Evolutionary conservation across 768 basidiomycete species (phyloP), one percentile per base, ranked within the genome.

Genomic region (Phanerochaete sordida): DNA sequence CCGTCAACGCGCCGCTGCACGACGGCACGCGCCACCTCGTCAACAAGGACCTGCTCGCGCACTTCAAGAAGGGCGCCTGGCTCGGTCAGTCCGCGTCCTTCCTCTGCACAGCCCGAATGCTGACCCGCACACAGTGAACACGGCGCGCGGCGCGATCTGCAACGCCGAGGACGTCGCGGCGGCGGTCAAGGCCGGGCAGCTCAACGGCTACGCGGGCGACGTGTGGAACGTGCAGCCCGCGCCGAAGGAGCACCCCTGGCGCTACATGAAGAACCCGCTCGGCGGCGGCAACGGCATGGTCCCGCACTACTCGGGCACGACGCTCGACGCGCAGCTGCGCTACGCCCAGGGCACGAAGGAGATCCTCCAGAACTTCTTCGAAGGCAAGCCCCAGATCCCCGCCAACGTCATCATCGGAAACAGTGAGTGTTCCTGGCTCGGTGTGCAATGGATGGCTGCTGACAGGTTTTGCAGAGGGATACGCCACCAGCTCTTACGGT

Each of bases 1-100:
- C 91, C n/a, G 83, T 95, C 73, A 93, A 93, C 79, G 88, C 86
- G 73, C 91, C 91, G 37, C 80, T 95, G 30, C 92, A 95, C 77
- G 92, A 94, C 70, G 86, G 85, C 27, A 94, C 93, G 43, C 78
- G 79, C 45, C 89, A 88, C 24, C 83, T 95, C 49, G 80, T 95
- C 69, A 91, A 93, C 77, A 80, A 82, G 43, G 91, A 94, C 39
- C 85, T 93, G 43, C 78, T 95, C 66, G 82, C 82, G 72, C 89
- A 91, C 76, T 89, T 95, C 83, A 96, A 96, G 82, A 88, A 90
- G 72, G 93, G 92, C 51, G 84, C 93, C 16, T 94, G 90, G 89
- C 84, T 95, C 67, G 61, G 61, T 62, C 28, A 56, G 33, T 16
- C 28, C 19, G 13, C 7, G 21, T 9, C 39, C n/a, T 30, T 28